Percentiles rank a stretch among this genome's conserved stretches.
Conservation (phyloP, 2,329 filamentous ascomycete species). For the Trematosphaeria pertusa region DNA sequence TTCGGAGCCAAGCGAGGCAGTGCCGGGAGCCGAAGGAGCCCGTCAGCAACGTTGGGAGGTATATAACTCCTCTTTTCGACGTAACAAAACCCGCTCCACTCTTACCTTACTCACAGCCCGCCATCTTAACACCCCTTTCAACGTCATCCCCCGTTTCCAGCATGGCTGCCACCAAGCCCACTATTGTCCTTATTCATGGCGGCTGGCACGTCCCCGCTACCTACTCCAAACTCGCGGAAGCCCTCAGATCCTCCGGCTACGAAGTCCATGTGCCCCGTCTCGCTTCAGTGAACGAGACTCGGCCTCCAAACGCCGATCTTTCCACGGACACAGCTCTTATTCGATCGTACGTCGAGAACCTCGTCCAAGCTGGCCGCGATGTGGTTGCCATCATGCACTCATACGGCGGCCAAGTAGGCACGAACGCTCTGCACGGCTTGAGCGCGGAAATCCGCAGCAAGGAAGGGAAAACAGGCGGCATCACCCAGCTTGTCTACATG, state of each 20-base stretch:
- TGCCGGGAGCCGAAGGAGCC: no score
- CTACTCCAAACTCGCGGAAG: conserved; percentile 26
- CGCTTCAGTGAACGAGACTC: conserved; percentile 12
- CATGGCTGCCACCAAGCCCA: conserved; percentile 15
- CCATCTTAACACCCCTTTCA: no score
- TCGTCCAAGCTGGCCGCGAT: conserved; percentile 5
- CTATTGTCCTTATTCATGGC: conserved; percentile 36
- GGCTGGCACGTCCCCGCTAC: conserved; percentile 36
- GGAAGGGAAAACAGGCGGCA: not conserved
- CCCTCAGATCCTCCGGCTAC: conserved; percentile 25
- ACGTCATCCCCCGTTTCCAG: no score
- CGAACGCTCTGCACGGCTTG: conserved; percentile 9
- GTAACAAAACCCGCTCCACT: no score
- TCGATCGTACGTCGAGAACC: conserved; percentile 4
- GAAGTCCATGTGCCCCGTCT: conserved; percentile 21
- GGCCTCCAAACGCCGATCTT: conserved; percentile 15
- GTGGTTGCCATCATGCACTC: conserved; percentile 15
- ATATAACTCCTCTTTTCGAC: no score
- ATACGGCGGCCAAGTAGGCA: conserved; percentile 15
- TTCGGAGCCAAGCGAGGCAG: no score
- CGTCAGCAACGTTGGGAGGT: no score
- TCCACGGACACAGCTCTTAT: not conserved
- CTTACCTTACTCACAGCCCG: no score
- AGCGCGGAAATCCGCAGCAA: not conserved
- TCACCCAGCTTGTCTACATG: conserved; percentile 3